A percentile compares a stretch with the other conserved stretches of the same genome.
These are phyloP conservation scores for Pseudozyma hubeiensis DNA, from an alignment of 1,284 basidiomycete genomes.

Conservation along the genomic window DNA sequence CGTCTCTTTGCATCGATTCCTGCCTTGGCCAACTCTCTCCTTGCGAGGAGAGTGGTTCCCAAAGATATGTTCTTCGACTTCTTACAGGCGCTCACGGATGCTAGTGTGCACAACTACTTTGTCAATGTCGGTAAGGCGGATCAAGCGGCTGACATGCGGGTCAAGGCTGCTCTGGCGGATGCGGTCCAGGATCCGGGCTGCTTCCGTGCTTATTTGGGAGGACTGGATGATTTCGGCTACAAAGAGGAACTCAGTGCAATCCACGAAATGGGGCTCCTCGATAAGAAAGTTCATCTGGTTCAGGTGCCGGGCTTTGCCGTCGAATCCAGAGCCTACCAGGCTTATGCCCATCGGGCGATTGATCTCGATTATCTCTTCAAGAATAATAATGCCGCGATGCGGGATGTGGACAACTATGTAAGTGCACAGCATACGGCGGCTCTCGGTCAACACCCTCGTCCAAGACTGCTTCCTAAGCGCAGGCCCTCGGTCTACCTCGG, in stretches of 20 bases:
- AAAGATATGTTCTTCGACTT: conserved; percentile 24
- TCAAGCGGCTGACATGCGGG: conserved; percentile 44
- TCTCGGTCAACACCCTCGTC: too few species aligned
- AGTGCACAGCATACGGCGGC: conserved; percentile 1
- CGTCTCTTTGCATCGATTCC: conserved; percentile 17
- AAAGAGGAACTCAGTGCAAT: conserved; percentile 31
- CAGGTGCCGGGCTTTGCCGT: conserved; percentile 39
- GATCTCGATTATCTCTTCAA: conserved; percentile 47
- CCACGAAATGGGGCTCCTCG: conserved; percentile 17
- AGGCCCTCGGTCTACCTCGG: too few species aligned
- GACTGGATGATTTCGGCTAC: conserved; percentile 48
- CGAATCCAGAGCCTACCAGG: conserved; percentile 18
- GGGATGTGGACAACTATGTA: conserved; percentile 12
- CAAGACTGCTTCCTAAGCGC: too few species aligned
- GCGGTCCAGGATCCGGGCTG: conserved; percentile 36
- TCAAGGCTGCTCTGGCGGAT: conserved; percentile 42
- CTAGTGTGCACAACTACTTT: conserved; percentile 34
- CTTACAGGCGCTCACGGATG: conserved; percentile 23
- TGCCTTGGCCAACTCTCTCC: conserved; percentile 13
- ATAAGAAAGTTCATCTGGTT: conserved; percentile 35
- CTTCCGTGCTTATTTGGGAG: conserved; percentile 39
- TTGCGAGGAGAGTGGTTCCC: background rate
- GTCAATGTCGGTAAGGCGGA: conserved; percentile 28
- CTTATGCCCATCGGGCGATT: conserved; percentile 31
- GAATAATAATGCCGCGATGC: background rate